Evolutionary conservation across 1,139 yeast genomes (phyloP).

Genomic region (Arxiozyma bovina): DNA sequence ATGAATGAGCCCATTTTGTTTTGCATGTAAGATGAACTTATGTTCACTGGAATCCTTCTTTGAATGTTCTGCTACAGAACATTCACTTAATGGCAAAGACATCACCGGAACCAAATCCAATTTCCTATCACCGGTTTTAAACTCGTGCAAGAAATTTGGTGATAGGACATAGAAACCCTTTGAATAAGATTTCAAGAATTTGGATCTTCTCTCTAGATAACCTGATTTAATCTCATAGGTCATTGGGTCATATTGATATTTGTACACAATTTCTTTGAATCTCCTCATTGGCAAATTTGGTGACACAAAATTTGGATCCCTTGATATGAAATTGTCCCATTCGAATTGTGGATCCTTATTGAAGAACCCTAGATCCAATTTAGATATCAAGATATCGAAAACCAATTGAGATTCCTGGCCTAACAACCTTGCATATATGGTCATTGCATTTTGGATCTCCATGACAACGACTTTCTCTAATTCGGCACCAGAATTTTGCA

Average conservation of each 20-base stretch:
- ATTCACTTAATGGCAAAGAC: constrained; percentile 75
- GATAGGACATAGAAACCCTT: constrained; percentile 89
- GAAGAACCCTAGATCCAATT: constrained; percentile 63
- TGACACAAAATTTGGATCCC: constrained; percentile 72
- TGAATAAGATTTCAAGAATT: constrained; percentile 80
- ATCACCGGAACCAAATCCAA: constrained; percentile 80
- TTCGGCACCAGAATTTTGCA: constrained; percentile 82
- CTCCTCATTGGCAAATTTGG: constrained; percentile 63
- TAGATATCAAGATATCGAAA: constrained; percentile 55
- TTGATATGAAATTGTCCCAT: constrained; percentile 77
- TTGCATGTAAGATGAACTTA: constrained; percentile 75
- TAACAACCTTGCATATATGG: constrained; percentile 58
- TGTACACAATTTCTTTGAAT: constrained; percentile 52
- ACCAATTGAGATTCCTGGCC: constrained; percentile 64
- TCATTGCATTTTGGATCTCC: constrained; percentile 75
- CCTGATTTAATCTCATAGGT: constrained; percentile 72
- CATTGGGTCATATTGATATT: constrained; percentile 61
- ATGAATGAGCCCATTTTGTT: constrained; percentile 57
- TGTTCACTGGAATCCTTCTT: constrained; percentile 48
- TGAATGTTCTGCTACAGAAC: constrained; percentile 74
- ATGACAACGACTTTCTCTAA: constrained; percentile 79
- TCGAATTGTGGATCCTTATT: constrained; percentile 72
- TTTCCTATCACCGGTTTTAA: constrained; percentile 73
- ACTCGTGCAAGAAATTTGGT: constrained; percentile 81
- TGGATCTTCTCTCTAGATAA: constrained; percentile 78